A percentile compares a stretch with the other conserved stretches of the same genome.
Conservation (phyloP, 108 stramenopile genomes). For the Aurantiochytrium sp. region DNA sequence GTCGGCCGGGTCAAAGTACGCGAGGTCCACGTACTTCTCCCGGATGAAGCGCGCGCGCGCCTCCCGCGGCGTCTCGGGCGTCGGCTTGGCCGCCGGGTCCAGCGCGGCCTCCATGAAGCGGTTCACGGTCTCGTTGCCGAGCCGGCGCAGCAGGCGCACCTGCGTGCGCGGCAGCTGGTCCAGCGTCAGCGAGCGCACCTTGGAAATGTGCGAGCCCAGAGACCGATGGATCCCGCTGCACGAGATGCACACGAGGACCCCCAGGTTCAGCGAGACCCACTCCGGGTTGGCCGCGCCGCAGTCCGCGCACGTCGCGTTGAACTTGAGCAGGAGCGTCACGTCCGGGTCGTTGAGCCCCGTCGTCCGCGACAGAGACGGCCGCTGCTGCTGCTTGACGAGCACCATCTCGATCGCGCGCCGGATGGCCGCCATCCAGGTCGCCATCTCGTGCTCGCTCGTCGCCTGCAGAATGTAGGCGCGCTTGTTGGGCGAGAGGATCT, state of each 20-base stretch:
- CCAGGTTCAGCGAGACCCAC: constrained; percentile 74
- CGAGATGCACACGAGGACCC: constrained; percentile 82
- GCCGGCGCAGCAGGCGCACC: constrained; percentile 1
- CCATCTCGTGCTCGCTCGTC: neutral
- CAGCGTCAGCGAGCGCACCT: constrained; percentile 67
- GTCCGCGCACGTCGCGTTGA: constrained; percentile 54
- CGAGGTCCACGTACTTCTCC: constrained; percentile 40
- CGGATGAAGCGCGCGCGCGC: constrained; percentile 42
- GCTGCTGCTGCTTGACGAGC: neutral
- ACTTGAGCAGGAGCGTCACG: neutral
- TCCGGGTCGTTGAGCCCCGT: neutral
- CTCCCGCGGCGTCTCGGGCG: neutral
- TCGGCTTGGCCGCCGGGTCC: neutral
- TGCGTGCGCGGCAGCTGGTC: constrained; percentile 42
- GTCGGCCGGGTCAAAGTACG: neutral
- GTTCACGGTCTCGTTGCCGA: constrained; percentile 46
- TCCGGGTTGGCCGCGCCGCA: constrained; percentile 45
- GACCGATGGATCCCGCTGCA: constrained; percentile 94
- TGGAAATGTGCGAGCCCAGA: constrained; percentile 91
- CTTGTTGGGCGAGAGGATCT: constrained; percentile 12
- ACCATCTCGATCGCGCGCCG: neutral
- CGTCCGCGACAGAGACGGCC: neutral
- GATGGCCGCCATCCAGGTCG: neutral
- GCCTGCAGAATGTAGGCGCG: constrained; percentile 23
- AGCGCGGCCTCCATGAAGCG: constrained; percentile 34